Evolutionary conservation across 1,284 basidiomycete genomes (phyloP).

Genomic region (Porphyrellus sp.): DNA sequence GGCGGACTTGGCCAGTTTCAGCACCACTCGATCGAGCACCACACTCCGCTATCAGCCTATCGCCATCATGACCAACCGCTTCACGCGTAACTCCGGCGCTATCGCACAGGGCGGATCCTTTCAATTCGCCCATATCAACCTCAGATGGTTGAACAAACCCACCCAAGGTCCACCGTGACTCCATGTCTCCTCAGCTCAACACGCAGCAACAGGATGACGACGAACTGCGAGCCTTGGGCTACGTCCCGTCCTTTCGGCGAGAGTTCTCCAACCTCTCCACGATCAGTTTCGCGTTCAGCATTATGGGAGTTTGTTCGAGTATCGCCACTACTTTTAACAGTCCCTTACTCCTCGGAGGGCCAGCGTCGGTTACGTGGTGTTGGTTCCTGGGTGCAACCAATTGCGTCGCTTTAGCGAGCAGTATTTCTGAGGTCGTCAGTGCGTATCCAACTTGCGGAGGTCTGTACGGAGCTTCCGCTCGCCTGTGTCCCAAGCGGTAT

Average conservation of each 20-base stretch:
- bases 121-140: background rate
- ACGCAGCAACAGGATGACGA: slow-evolving; percentile 47
- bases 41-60: background rate
- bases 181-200: slow-evolving; percentile 7
- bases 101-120: slow-evolving; percentile 8
- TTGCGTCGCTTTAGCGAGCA: slow-evolving; percentile 74
- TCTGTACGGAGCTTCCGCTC: slow-evolving; percentile 74
- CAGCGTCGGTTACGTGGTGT: slow-evolving; percentile 80
- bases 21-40: no score
- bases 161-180: background rate
- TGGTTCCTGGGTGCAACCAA: slow-evolving; percentile 76
- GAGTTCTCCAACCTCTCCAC: slow-evolving; percentile 81
- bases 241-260: slow-evolving; percentile 74
- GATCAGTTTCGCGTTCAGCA: slow-evolving; percentile 33
- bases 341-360: slow-evolving; percentile 72
- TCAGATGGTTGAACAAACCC: background rate
- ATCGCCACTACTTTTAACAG: slow-evolving; percentile 82
- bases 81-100: background rate
- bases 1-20: background rate
- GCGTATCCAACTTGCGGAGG: slow-evolving; percentile 85
- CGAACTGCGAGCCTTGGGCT: slow-evolving; percentile 66
- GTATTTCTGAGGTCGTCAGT: slow-evolving; percentile 76
- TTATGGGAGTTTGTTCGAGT: slow-evolving; percentile 70
- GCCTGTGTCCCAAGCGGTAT: slow-evolving; percentile 64
- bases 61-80: no score